These are phyloP conservation scores for Colletotrichum tofieldiae DNA, from an alignment of 2,329 filamentous ascomycete genomes.

Conservation along the genomic window DNA sequence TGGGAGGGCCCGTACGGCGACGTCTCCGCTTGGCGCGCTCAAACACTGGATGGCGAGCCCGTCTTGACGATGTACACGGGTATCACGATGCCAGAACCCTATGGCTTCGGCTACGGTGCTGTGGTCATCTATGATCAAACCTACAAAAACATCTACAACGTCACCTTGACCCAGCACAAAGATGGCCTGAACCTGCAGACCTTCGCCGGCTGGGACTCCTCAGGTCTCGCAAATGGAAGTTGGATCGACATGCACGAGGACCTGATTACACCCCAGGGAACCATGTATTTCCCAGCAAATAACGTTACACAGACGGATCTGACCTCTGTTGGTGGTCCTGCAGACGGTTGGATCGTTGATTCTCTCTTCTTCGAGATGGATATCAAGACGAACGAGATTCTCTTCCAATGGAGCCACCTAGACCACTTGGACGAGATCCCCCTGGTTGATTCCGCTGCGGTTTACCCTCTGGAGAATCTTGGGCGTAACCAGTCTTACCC, in stretches of 20 bases:
- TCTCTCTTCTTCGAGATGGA: slow-evolving; percentile 60
- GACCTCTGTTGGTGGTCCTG: slow-evolving; percentile 46
- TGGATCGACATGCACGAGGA: slow-evolving; percentile 57
- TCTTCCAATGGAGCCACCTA: slow-evolving; percentile 59
- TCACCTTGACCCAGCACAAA: slow-evolving; percentile 20
- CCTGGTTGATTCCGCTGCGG: slow-evolving; percentile 6
- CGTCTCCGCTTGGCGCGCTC: slow-evolving; percentile 48
- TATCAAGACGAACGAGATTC: slow-evolving; percentile 54
- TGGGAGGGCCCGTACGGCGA: slow-evolving; percentile 46
- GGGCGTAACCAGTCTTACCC: slow-evolving; percentile 50
- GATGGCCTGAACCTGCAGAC: slow-evolving; percentile 29
- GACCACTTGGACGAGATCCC: slow-evolving; percentile 48
- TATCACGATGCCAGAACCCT: slow-evolving; percentile 46
- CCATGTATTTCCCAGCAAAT: slow-evolving; percentile 59
- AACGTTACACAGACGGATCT: slow-evolving; percentile 49
- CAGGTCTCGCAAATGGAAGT: slow-evolving; percentile 16
- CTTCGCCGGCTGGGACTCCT: slow-evolving; percentile 25
- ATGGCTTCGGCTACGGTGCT: slow-evolving; percentile 52
- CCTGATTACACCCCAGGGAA: slow-evolving; percentile 57
- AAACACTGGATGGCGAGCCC: slow-evolving; percentile 49
- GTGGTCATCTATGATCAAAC: slow-evolving; percentile 50
- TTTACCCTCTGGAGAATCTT: slow-evolving; percentile 45
- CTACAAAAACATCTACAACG: slow-evolving; percentile 46
- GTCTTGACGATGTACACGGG: slow-evolving; percentile 52
- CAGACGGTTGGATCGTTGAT: slow-evolving; percentile 52